Evolutionary conservation across 345 rosid genomes (phyloP).

Genomic region (Nephelium lappaceum): DNA sequence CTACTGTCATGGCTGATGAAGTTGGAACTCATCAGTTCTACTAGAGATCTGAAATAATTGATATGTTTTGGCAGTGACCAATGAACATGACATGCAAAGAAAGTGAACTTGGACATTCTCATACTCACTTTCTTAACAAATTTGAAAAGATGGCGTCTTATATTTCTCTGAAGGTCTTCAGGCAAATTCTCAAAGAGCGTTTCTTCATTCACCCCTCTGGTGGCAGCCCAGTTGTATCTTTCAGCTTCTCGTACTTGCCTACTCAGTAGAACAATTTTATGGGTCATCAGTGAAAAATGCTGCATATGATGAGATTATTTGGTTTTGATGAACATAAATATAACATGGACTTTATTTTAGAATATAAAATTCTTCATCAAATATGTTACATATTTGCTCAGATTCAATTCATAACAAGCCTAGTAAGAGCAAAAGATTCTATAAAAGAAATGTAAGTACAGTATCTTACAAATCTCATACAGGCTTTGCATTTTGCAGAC

Average conservation of each 20-base stretch:
- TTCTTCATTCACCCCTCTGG: slow-evolving; percentile 87
- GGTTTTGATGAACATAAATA: neutral
- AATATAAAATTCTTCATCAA: neutral
- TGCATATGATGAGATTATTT: slow-evolving; percentile 3
- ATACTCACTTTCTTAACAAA: slow-evolving; percentile 70
- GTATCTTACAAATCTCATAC: neutral
- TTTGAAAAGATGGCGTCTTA: slow-evolving; percentile 81
- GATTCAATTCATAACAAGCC: neutral
- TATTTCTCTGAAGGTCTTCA: slow-evolving; percentile 85
- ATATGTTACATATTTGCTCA: neutral
- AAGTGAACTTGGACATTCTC: neutral
- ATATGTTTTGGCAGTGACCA: slow-evolving; percentile 4
- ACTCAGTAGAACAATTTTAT: slow-evolving; percentile 23
- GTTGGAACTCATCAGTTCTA: neutral
- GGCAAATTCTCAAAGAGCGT: slow-evolving; percentile 73
- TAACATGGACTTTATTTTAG: too few relatives aligned
- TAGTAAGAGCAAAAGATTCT: neutral
- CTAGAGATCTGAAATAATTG: neutral
- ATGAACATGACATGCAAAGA: neutral
- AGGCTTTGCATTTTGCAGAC: neutral
- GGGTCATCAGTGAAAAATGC: neutral
- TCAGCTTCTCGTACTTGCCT: slow-evolving; percentile 89
- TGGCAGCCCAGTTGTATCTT: slow-evolving; percentile 83
- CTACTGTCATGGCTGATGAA: neutral
- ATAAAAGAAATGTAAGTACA: neutral